A percentile compares a stretch with the other conserved stretches of the same genome.
Evolutionary conservation across 805 yeast genomes (phyloP).

Genomic region (Yamadazyma olivae): DNA sequence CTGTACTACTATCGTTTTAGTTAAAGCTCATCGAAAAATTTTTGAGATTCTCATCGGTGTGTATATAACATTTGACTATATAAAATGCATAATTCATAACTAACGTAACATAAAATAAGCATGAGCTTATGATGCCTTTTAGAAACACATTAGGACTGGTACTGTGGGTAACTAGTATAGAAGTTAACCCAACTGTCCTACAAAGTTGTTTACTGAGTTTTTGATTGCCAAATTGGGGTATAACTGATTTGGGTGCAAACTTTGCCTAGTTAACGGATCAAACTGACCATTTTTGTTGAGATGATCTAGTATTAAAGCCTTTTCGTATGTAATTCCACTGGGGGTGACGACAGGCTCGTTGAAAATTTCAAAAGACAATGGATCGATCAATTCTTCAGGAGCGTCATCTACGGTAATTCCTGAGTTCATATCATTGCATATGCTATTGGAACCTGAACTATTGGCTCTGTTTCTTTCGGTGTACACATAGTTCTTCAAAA

Average conservation of each 20-base stretch:
- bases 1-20: background rate
- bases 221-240: constrained; percentile 40
- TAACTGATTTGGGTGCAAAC: constrained; percentile 29
- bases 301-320: constrained; percentile 34
- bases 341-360: constrained; percentile 45
- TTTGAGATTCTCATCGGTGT: background rate
- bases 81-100: background rate
- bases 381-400: constrained; percentile 38
- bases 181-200: too few species aligned
- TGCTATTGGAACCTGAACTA: background rate
- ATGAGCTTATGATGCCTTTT: too few species aligned
- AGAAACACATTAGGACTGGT: too few species aligned
- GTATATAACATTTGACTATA: too few species aligned
- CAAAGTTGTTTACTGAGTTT: constrained; percentile 31
- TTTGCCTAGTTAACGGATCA: constrained; percentile 42
- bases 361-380: constrained; percentile 35
- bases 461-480: constrained; percentile 1
- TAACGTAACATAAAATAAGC: too few species aligned
- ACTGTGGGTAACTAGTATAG: too few species aligned
- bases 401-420: constrained; percentile 14
- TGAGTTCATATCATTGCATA: background rate
- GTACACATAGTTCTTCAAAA: constrained; percentile 12
- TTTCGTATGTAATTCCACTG: constrained; percentile 42
- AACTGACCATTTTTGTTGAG: constrained; percentile 24
- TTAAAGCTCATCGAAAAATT: constrained; percentile 1